Percentiles rank a stretch among this genome's conserved stretches.
Conservation (phyloP, 768 basidiomycete species). For the Hypholoma fasciculare region DNA sequence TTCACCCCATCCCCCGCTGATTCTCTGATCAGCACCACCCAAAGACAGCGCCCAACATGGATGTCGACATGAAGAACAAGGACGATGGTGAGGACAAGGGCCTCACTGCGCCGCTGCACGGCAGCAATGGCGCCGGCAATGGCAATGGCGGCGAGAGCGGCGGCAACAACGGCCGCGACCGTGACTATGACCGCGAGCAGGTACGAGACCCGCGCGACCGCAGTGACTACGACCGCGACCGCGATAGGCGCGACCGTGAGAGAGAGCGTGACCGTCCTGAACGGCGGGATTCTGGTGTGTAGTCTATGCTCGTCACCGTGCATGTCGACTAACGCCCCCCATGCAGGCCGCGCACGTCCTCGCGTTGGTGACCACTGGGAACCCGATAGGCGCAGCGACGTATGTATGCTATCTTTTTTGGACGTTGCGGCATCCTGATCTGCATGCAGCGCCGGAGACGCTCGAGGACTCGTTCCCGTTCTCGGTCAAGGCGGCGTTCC, state of each 20-base stretch:
- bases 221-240: constrained; percentile 21
- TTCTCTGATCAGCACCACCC: not conserved
- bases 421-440: constrained; percentile 3
- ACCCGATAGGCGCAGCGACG: constrained; percentile 75
- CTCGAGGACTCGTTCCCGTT: constrained; percentile 64
- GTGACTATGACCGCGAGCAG: constrained; percentile 46
- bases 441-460: constrained; percentile 60
- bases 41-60: constrained; percentile 44
- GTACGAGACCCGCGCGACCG: constrained; percentile 34
- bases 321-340: constrained; percentile 15
- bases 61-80: constrained; percentile 81
- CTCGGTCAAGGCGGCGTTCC: constrained; percentile 72
- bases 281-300: constrained; percentile 59
- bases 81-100: constrained; percentile 71
- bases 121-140: constrained; percentile 17
- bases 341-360: constrained; percentile 34
- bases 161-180: constrained; percentile 40
- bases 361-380: constrained; percentile 80
- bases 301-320: constrained; percentile 15
- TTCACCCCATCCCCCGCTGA: not conserved
- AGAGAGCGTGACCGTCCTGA: constrained; percentile 35
- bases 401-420: constrained; percentile 30
- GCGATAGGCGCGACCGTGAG: constrained; percentile 51
- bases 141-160: constrained; percentile 43
- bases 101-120: constrained; percentile 24